Evolutionary conservation across 768 basidiomycete genomes (phyloP).

Genomic region (Boletus coccyginus): DNA sequence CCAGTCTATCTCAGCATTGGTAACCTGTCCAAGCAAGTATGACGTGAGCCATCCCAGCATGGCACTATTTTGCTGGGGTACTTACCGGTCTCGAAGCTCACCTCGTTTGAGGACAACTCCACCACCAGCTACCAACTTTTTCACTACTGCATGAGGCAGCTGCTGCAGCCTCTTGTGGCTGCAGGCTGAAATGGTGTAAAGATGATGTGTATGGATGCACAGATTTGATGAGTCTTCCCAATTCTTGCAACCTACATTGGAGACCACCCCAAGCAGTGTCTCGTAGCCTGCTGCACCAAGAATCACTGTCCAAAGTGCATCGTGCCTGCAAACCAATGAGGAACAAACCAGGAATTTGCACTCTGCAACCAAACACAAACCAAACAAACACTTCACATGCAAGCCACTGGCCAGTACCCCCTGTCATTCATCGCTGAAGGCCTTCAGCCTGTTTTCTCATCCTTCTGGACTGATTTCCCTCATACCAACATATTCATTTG

Average conservation of each 20-base stretch:
- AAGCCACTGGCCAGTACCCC: not conserved
- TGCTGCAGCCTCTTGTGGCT: not conserved
- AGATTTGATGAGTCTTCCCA: not conserved
- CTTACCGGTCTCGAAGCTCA: not conserved
- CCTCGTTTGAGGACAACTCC: not conserved
- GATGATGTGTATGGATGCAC: constrained; percentile 4
- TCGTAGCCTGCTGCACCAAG: not conserved
- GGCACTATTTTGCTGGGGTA: not conserved
- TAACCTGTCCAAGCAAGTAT: not conserved
- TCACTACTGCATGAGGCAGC: constrained; percentile 2
- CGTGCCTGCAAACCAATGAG: not conserved
- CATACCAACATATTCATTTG: not conserved
- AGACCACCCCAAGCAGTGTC: not conserved
- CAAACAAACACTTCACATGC: not conserved
- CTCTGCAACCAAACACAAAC: not conserved
- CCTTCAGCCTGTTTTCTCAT: not conserved
- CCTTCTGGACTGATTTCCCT: constrained; percentile 1
- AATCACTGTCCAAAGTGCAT: not conserved
- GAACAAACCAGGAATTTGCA: not conserved
- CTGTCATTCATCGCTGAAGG: not conserved
- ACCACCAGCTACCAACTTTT: not conserved
- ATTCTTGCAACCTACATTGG: not conserved
- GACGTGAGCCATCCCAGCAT: not conserved
- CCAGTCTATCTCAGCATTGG: constrained; percentile 3
- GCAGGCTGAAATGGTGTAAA: not conserved